phyloP scores from a whole-genome alignment of 2,329 filamentous ascomycete genomes.

The Pseudogymnoascus sp. region DNA sequence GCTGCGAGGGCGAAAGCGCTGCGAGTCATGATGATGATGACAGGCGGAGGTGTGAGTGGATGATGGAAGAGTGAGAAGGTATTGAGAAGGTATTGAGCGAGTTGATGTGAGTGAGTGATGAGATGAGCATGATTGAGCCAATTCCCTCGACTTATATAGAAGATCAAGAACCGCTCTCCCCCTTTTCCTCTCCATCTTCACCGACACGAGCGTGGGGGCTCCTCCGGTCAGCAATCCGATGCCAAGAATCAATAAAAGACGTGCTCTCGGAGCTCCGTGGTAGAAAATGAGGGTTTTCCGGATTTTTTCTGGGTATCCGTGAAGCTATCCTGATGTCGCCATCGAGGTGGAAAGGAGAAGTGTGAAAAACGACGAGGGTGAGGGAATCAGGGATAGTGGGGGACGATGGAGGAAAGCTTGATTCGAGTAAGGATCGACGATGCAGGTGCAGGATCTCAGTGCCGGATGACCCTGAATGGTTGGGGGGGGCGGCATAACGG shows the following conservation, averaged over 20 bases:
- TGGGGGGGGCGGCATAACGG: not conserved
- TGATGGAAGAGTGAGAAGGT: not conserved
- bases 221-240: not conserved
- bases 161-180: not conserved
- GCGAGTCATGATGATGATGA: not conserved
- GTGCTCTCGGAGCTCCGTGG: not conserved
- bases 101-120: slow-evolving; percentile 5
- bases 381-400: not conserved
- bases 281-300: not conserved
- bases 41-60: not conserved
- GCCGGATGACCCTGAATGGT: not conserved
- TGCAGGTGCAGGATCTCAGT: not conserved
- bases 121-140: not conserved
- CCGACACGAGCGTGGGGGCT: slow-evolving; percentile 2
- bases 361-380: not conserved
- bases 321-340: slow-evolving; percentile 5
- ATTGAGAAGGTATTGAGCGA: slow-evolving; percentile 5
- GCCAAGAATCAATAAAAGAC: slow-evolving; percentile 3
- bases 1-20: slow-evolving; percentile 1
- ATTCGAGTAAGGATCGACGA: slow-evolving; percentile 1
- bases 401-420: not conserved
- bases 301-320: not conserved
- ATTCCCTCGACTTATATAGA: slow-evolving; percentile 4
- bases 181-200: not conserved
- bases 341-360: not conserved